Base-by-base conservation (phyloP, 2,329 filamentous ascomycete species). In the Aspergillus sp. region DNA sequence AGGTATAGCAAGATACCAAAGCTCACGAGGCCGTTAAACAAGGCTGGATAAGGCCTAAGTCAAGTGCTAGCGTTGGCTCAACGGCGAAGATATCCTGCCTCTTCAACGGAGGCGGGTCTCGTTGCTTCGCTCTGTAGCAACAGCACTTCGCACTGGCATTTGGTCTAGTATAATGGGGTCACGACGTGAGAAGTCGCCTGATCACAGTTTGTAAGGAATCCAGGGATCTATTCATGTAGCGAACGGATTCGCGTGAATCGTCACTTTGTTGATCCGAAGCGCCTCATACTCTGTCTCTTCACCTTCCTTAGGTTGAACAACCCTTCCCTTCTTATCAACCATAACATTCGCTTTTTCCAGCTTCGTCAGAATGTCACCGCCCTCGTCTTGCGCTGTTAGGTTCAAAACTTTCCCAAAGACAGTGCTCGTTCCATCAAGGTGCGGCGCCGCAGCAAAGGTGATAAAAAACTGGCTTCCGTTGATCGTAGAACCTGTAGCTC, bases 391-490 rank as follows among this genome's bases (percentile, higher is more conserved):
- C 33, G 65, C 69, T 49, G 61, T 73, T 60, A 74, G 52, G 52
- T 75, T 76, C 62, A 88, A 70, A 17, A 88, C 79, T 62, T 83
- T 81, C 13, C 86, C 86, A 73, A 88, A 88, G 2, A 87, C 84
- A 0, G 86, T 87, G 66, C 87, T 88, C 68, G 86, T 84, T 7
- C 86, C 86, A 69, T 88, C 86, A 37, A 88, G 72, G 78, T 88
- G 86, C 54, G 84, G 79, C 13, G 85, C 83, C 2, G 84, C 74
- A 20, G 82, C 84, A 66, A 86, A 83, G 0, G 82, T 84, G 47
- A 88, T 78, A 70, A 87, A 88, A 74, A 88, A 88, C 67, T 88
- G 86, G 55, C 80, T 83, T 0, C 82, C 83, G 61, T 86, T 86
- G 27, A 76, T 69, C 1, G 73, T 72, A 4, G 67, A 52, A 1